Percentiles rank a stretch among this genome's conserved stretches.
These are phyloP conservation scores for Arachis stenosperma DNA, from an alignment of 306 rosid species.

Conservation along the genomic window DNA sequence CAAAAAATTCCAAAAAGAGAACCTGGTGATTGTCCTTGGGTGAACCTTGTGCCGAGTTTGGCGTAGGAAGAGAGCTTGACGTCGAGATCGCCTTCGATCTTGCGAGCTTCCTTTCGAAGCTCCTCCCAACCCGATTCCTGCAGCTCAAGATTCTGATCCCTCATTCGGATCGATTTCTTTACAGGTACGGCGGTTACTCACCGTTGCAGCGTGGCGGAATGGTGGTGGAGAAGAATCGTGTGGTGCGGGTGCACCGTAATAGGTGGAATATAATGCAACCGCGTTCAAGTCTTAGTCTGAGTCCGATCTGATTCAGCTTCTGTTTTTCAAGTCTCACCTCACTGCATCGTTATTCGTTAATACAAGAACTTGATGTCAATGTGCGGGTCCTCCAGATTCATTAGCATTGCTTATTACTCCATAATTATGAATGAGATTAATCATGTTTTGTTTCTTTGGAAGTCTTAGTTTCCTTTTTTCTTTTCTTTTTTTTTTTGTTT, in stretches of 20 bases:
- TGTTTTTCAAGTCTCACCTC: not conserved
- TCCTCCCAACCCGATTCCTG: constrained; percentile 99
- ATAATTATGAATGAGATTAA: too few species aligned
- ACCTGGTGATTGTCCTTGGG: constrained; percentile 67
- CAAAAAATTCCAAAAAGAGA: not conserved
- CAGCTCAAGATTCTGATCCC: constrained; percentile 75
- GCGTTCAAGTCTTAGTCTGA: not conserved
- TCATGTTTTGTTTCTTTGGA: too few species aligned
- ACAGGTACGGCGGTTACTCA: constrained; percentile 46
- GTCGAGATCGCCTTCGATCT: constrained; percentile 99
- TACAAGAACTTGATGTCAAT: not conserved
- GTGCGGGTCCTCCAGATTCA: too few species aligned
- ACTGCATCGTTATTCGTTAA: not conserved
- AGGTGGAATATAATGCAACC: not conserved
- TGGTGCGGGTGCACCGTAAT: constrained; percentile 16
- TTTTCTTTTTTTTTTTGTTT: too few species aligned
- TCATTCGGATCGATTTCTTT: constrained; percentile 58
- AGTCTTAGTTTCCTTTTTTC: too few species aligned
- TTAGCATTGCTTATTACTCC: too few species aligned
- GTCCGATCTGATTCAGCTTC: not conserved
- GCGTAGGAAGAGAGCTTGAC: constrained; percentile 95
- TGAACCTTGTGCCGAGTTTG: constrained; percentile 85
- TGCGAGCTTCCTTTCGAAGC: constrained; percentile 88
- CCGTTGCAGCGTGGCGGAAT: not conserved
- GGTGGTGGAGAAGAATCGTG: constrained; percentile 13